Evolutionary conservation across 192 early-diverging fungal species (phyloP), one percentile per base, ranked within the genome.

Genomic region (Linnemannia exigua): DNA sequence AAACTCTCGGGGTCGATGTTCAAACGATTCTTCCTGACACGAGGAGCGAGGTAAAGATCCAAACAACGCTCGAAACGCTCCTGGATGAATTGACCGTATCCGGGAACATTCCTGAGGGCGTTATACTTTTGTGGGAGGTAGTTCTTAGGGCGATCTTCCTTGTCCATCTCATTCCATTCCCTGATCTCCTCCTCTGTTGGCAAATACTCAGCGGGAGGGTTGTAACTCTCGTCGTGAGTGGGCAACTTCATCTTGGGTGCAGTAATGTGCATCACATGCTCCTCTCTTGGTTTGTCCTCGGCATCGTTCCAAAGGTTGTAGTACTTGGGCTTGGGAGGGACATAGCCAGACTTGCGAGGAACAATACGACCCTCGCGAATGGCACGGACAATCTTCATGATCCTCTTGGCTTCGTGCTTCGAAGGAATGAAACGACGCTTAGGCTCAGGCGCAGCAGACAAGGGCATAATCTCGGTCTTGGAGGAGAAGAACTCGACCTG

Each of bases 301-400:
- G 90, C 87, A 78, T 95, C 94, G 46, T 75, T 90, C 99, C 98
- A 99, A 47, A 99, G 90, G 81, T 96, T 96, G 91, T 96, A 99
- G 79, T 92, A 95, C 70, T 91, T 90, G 28, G 96, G 95, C 75
- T 92, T 90, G 61, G 92, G 82, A 28, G 84, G 79, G 11, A 88
- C 88, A 48, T 77, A 80, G 31, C 87, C 87, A 35, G 89, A 87
- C 76, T 91, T 90, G 15, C 92, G 88, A 46, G 95, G 92, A 20
- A 95, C 92, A 74, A 98, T 97, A 38, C 91, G 92, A 31, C 98
- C 98, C 77, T 94, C 90, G 48, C 96, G 95, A 89, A 99, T 99
- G 52, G 96, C 97, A 47, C 96, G 97, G 16, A 97, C 99, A 83
- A 99, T 97, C 92, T 99, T 96, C 97, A 98, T 97, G 66, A 99